phyloP scores from a whole-genome alignment of 495 filamentous ascomycete species.

The Gamarada debralockiae region DNA sequence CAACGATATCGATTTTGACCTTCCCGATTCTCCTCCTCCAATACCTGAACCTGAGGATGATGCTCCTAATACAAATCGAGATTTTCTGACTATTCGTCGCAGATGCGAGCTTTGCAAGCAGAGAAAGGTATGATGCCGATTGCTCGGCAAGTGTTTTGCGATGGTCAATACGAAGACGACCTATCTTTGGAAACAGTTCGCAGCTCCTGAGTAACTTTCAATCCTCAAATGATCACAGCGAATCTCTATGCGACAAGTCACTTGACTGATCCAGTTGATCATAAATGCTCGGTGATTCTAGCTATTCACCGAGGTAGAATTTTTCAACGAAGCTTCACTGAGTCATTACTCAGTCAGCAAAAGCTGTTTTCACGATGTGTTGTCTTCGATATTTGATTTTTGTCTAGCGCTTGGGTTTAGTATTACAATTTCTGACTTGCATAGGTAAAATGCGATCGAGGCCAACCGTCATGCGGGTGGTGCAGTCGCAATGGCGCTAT shows the following conservation, averaged over 20 bases:
- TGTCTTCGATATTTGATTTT: background rate
- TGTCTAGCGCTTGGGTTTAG: no score
- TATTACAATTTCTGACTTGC: conserved; percentile 1
- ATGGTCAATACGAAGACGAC: background rate
- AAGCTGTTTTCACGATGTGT: background rate
- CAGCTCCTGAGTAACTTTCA: background rate
- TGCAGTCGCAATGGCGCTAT: conserved; percentile 71
- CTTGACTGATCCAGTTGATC: background rate
- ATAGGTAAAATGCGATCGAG: conserved; percentile 75
- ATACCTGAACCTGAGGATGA: conserved; percentile 2
- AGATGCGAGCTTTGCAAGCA: conserved; percentile 82
- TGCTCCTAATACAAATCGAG: conserved; percentile 2
- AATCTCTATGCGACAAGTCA: background rate
- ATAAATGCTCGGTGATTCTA: background rate
- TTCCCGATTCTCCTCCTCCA: background rate
- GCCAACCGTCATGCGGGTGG: conserved; percentile 85
- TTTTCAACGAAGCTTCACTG: no score
- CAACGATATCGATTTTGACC: conserved; percentile 5
- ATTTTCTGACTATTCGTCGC: conserved; percentile 26
- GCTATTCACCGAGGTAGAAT: background rate
- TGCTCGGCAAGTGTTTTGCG: background rate
- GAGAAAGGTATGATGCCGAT: conserved; percentile 53
- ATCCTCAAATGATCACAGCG: no score
- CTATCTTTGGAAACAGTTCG: background rate
- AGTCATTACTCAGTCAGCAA: background rate